Evolutionary conservation across 1,284 basidiomycete species (phyloP).

Genomic region (Puccinia hordei): DNA sequence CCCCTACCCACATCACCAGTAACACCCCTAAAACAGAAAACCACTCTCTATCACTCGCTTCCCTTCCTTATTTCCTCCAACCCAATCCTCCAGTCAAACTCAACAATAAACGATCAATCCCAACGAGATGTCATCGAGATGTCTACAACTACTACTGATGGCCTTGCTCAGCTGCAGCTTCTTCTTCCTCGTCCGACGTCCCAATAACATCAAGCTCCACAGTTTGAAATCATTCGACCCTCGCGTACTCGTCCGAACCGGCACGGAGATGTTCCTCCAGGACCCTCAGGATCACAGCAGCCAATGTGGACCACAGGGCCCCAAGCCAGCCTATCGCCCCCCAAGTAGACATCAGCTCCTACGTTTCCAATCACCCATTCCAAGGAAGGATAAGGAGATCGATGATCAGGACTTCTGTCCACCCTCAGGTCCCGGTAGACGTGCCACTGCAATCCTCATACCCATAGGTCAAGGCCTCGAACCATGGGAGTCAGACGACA

Average conservation of each 20-base stretch:
- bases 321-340: not conserved
- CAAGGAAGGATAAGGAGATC: not conserved
- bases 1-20: too few relatives aligned
- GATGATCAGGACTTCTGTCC: conserved; percentile 50
- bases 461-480: conserved; percentile 42
- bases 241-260: conserved; percentile 7
- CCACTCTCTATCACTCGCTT: too few relatives aligned
- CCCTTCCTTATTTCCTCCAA: too few relatives aligned
- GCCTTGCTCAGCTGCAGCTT: not conserved
- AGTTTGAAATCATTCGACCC: conserved; percentile 9
- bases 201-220: not conserved
- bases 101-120: too few relatives aligned
- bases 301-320: not conserved
- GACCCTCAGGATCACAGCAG: not conserved
- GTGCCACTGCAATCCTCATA: conserved; percentile 40
- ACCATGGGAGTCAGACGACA: conserved; percentile 33
- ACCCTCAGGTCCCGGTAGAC: conserved; percentile 34
- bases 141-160: conserved; percentile 11
- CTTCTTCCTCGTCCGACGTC: conserved; percentile 22
- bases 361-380: conserved; percentile 16
- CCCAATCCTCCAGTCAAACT: too few relatives aligned
- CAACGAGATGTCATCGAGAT: conserved; percentile 10
- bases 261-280: conserved; percentile 10
- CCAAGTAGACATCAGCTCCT: conserved; percentile 21
- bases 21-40: too few relatives aligned